Conservation (phyloP, 306 rosid species). For the Urtica urens region DNA sequence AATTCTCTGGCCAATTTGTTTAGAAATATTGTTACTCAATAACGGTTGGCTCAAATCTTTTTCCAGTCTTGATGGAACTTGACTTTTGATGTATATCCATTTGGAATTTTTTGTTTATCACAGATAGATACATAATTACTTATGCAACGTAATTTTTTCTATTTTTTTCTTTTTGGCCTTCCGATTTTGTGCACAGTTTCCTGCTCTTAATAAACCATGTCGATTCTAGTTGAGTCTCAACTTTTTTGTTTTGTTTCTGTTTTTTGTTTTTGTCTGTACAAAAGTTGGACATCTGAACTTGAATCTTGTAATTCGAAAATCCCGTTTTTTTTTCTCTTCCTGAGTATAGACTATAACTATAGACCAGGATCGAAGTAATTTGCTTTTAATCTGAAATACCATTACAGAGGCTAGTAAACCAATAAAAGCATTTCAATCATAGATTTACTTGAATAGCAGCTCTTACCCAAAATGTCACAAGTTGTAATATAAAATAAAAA, state of each 20-base stretch:
- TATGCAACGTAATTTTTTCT: not conserved
- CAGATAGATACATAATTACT: not conserved
- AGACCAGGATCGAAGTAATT: too few species aligned
- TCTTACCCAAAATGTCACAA: too few species aligned
- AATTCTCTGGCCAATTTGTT: slow-evolving; percentile 3
- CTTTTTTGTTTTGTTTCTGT: not conserved
- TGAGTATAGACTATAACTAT: too few species aligned
- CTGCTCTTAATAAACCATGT: not conserved
- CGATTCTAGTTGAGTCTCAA: not conserved
- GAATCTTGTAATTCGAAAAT: too few species aligned
- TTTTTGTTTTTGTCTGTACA: not conserved
- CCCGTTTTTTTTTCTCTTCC: too few species aligned
- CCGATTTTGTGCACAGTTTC: not conserved
- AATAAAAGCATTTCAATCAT: too few species aligned
- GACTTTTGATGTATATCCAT: slow-evolving; percentile 10
- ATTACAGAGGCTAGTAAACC: too few species aligned
- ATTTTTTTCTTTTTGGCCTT: not conserved
- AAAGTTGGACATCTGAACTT: too few species aligned
- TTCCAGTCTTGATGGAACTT: slow-evolving; percentile 18
- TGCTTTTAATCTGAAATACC: too few species aligned
- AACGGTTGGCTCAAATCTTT: slow-evolving; percentile 5
- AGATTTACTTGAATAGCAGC: too few species aligned
- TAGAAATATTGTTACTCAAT: not conserved
- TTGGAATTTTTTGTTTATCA: not conserved
- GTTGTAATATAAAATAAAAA: too few species aligned